Conservation (phyloP, 2,329 filamentous ascomycete genomes). For the Diplocarpon mali region DNA sequence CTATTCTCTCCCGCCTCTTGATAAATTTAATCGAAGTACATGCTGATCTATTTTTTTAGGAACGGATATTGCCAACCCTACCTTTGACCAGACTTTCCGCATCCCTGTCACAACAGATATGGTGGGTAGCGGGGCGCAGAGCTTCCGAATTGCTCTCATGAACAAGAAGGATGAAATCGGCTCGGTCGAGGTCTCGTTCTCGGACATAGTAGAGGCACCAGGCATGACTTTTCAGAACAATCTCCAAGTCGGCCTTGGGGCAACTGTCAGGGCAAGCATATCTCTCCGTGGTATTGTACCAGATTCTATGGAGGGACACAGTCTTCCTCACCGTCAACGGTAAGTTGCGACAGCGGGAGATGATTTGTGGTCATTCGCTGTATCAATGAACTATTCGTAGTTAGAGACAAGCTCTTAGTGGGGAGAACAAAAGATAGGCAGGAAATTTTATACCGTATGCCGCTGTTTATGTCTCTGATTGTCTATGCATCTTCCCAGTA, state of each 20-base stretch:
- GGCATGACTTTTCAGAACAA: constrained; percentile 6
- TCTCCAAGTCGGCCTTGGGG: constrained; percentile 7
- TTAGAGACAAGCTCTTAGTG: no score
- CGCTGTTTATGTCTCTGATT: no score
- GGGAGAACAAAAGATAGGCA: no score
- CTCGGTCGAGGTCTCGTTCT: constrained; percentile 3
- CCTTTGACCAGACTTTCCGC: constrained; percentile 9
- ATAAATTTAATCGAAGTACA: no score
- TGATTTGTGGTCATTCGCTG: background rate
- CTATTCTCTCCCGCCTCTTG: no score
- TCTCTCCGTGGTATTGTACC: constrained; percentile 3
- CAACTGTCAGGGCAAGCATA: constrained; percentile 8
- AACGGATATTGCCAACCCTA: constrained; percentile 9
- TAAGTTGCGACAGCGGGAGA: background rate
- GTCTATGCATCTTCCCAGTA: no score
- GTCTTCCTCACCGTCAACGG: constrained; percentile 1
- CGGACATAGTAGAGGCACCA: constrained; percentile 7
- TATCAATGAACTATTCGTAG: background rate
- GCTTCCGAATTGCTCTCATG: constrained; percentile 7
- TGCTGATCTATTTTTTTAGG: background rate
- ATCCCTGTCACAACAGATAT: constrained; percentile 7
- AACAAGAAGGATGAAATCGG: constrained; percentile 7
- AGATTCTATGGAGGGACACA: constrained; percentile 2
- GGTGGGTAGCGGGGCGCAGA: constrained; percentile 6
- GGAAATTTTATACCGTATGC: no score